These are phyloP conservation scores for Selaginella moellendorffii DNA, from an alignment of 75 land plant genomes.

Conservation along the genomic window DNA sequence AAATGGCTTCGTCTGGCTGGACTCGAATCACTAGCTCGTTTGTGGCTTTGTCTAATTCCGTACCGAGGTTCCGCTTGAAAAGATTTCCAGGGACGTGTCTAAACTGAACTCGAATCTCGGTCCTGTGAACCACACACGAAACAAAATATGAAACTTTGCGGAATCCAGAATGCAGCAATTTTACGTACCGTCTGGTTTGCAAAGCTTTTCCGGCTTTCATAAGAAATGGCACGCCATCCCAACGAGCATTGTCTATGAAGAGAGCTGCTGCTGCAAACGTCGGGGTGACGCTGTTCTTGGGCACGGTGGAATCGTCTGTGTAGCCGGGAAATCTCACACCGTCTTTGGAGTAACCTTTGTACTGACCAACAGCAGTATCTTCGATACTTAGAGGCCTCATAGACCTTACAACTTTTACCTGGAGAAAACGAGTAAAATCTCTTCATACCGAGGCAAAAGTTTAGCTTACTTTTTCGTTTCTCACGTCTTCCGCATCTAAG, in stretches of 20 bases:
- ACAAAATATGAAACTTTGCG: too few relatives aligned
- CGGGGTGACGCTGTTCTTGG: slow-evolving; percentile 37
- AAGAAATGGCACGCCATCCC: slow-evolving; percentile 89
- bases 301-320: slow-evolving; percentile 22
- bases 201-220: slow-evolving; percentile 67
- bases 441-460: too few relatives aligned
- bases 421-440: too few relatives aligned
- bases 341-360: slow-evolving; percentile 34
- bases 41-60: slow-evolving; percentile 33
- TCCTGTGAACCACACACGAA: slow-evolving; percentile 41
- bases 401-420: slow-evolving; percentile 82
- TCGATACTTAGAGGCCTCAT: slow-evolving; percentile 33
- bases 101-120: slow-evolving; percentile 67
- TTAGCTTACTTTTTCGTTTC: slow-evolving; percentile 81
- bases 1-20: slow-evolving; percentile 57
- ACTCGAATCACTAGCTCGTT: slow-evolving; percentile 58
- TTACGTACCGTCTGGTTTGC: slow-evolving; percentile 37
- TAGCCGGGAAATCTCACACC: slow-evolving; percentile 16
- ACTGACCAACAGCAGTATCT: slow-evolving; percentile 70
- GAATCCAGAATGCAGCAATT: too few relatives aligned
- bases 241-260: slow-evolving; percentile 76
- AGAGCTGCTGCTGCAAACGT: slow-evolving; percentile 69
- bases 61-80: slow-evolving; percentile 45
- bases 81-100: slow-evolving; percentile 64
- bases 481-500: slow-evolving; percentile 64